Conservation (phyloP, 495 filamentous ascomycete genomes). For the Aspergillus taichungensis region DNA sequence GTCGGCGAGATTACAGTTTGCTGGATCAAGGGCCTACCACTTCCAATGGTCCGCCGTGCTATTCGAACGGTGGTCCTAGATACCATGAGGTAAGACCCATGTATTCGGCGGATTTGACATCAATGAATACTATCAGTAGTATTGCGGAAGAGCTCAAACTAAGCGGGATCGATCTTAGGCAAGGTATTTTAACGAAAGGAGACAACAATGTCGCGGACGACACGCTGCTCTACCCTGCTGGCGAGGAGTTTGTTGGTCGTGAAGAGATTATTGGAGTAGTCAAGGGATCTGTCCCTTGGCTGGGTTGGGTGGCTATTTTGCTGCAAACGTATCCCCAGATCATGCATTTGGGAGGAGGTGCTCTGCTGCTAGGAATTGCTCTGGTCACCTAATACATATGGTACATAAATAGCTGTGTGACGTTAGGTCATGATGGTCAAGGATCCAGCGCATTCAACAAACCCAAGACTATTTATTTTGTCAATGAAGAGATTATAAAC, state of each 20-base stretch:
- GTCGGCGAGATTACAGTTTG: constrained; percentile 24
- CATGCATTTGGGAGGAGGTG: no score
- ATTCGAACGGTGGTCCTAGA: neutral
- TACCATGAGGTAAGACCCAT: neutral
- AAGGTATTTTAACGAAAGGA: constrained; percentile 19
- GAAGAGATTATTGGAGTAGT: constrained; percentile 19
- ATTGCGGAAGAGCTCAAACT: neutral
- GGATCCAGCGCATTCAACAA: no score
- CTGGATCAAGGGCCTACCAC: constrained; percentile 19
- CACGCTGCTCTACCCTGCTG: constrained; percentile 13
- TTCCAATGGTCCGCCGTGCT: constrained; percentile 30
- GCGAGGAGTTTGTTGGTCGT: constrained; percentile 7
- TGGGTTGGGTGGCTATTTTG: constrained; percentile 8
- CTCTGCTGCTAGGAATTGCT: no score
- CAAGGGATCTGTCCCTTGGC: constrained; percentile 13
- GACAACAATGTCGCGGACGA: constrained; percentile 22
- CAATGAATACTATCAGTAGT: no score
- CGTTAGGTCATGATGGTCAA: no score
- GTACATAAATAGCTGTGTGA: no score
- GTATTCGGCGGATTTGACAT: neutral
- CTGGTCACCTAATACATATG: no score
- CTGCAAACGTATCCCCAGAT: neutral
- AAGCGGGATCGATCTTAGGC: constrained; percentile 1
- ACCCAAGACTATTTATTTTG: no score
- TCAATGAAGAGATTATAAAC: no score